Conservation (phyloP, 2,329 filamentous ascomycete genomes). For the Cadophora sp. region DNA sequence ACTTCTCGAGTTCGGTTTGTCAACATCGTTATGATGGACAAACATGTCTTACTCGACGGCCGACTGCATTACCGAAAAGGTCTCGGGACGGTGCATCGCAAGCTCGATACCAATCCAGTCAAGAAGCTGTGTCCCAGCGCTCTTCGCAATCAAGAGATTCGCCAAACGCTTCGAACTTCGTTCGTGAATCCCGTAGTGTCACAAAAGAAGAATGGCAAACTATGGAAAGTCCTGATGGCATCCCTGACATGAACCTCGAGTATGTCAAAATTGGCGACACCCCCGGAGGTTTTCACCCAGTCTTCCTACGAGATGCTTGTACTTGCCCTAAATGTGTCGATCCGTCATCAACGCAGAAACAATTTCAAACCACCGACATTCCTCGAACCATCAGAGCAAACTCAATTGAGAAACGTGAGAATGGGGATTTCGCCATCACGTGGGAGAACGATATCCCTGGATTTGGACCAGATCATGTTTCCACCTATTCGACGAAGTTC, state of each 20-base stretch:
- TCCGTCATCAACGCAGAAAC: constrained; percentile 65
- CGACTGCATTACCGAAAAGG: constrained; percentile 21
- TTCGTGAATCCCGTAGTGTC: neutral
- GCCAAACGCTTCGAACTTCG: neutral
- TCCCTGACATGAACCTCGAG: constrained; percentile 16
- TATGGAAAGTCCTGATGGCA: constrained; percentile 14
- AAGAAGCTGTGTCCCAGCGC: neutral
- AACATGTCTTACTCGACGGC: constrained; percentile 15
- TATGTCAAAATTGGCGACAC: constrained; percentile 15
- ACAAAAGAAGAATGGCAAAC: constrained; percentile 4
- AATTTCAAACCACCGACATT: constrained; percentile 70
- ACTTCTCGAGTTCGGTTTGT: neutral
- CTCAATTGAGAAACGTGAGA: constrained; percentile 45
- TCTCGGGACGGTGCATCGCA: constrained; percentile 20
- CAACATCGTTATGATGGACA: neutral
- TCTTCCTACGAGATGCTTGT: constrained; percentile 63
- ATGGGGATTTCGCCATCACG: constrained; percentile 53
- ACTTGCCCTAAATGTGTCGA: constrained; percentile 63
- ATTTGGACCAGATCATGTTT: constrained; percentile 38
- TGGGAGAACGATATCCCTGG: constrained; percentile 62
- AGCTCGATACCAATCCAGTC: neutral
- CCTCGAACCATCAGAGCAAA: constrained; percentile 53
- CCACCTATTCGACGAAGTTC: constrained; percentile 34
- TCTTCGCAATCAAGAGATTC: neutral
- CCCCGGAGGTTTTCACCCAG: constrained; percentile 19